Conservation (phyloP, 768 basidiomycete species). For the Boletus rubropictus region DNA sequence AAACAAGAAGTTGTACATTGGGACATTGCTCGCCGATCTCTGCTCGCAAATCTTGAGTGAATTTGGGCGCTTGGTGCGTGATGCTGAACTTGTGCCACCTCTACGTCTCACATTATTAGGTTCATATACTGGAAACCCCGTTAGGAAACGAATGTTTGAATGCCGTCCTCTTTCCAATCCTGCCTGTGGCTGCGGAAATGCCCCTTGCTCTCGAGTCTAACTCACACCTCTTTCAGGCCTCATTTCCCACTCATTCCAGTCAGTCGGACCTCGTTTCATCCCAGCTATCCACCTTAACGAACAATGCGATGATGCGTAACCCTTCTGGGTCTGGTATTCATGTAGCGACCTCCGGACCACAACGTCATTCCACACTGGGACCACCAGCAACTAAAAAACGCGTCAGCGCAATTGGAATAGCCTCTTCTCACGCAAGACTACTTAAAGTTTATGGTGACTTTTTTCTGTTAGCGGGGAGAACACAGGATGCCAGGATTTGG, state of each 20-base stretch:
- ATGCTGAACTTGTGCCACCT: background rate
- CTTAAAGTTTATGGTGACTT: conserved; percentile 87
- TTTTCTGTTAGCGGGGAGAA: conserved; percentile 81
- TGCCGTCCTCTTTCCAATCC: conserved; percentile 53
- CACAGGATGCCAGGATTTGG: conserved; percentile 78
- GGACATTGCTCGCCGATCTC: conserved; percentile 81
- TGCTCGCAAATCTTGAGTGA: conserved; percentile 84
- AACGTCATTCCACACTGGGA: conserved; percentile 50
- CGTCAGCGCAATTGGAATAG: conserved; percentile 54
- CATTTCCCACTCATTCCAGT: conserved; percentile 46
- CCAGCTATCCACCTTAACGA: conserved; percentile 20
- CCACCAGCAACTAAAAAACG: conserved; percentile 51
- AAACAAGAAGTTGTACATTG: conserved; percentile 82
- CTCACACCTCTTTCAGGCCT: conserved; percentile 37
- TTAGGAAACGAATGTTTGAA: conserved; percentile 84
- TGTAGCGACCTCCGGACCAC: conserved; percentile 16
- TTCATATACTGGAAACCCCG: conserved; percentile 73
- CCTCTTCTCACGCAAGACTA: conserved; percentile 78
- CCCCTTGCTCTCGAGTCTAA: conserved; percentile 50
- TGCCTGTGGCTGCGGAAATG: conserved; percentile 58
- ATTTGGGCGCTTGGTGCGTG: conserved; percentile 77
- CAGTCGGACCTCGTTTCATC: conserved; percentile 46
- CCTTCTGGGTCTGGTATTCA: conserved; percentile 37
- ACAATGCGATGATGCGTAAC: conserved; percentile 46
- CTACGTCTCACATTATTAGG: conserved; percentile 39